Evolutionary conservation across 495 filamentous ascomycete species (phyloP), one percentile per base, ranked within the genome.

Genomic region (Thermochaetoides thermophila): DNA sequence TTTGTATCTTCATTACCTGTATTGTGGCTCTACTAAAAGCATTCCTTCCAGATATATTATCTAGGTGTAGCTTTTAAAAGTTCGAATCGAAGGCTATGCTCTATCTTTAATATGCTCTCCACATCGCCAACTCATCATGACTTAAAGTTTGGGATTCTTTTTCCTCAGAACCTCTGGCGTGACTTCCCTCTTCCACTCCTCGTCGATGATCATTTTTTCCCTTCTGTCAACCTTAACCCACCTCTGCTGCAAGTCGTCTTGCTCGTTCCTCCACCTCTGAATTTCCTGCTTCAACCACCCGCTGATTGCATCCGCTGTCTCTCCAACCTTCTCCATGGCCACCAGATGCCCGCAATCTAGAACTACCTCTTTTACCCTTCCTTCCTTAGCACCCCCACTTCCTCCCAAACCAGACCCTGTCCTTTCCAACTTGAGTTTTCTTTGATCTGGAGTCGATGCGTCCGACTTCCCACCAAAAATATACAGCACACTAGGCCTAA

Each of bases 401-500:
- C 81, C 81, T n/a, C 78, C 76, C 2, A 61, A 34, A 0, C 76
- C 80, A 0, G 55, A 44, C 3, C 81, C 81, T 5, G 80, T 84
- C 7, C 52, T 41, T n/a, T 63, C 58, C 53, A 82, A 57, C 53
- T 80, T 83, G 17, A 61, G 39, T 18, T 63, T 49, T 22, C 69
- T 61, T 7, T 55, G 32, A 2, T 56, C 51, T 0, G 77, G 72
- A 0, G 45, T 23, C 16, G 71, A 78, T 41, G 94, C 63, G 5
- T 70, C 52, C 7, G 75, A 82, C 21, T 64, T 57, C 5, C 55
- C 69, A 18, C 74, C 87, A 51, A 86, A 84, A 29, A 95, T 60
- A 56, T 84, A 97, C 13, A 94, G 57, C 13, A 80, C 76, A n/a
- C 73, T 76, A 0, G 87, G 84, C 2, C 79, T 69, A 21, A 97